These are phyloP conservation scores for Trametes coccinea DNA, from an alignment of 768 basidiomycete species.

Conservation along the genomic window DNA sequence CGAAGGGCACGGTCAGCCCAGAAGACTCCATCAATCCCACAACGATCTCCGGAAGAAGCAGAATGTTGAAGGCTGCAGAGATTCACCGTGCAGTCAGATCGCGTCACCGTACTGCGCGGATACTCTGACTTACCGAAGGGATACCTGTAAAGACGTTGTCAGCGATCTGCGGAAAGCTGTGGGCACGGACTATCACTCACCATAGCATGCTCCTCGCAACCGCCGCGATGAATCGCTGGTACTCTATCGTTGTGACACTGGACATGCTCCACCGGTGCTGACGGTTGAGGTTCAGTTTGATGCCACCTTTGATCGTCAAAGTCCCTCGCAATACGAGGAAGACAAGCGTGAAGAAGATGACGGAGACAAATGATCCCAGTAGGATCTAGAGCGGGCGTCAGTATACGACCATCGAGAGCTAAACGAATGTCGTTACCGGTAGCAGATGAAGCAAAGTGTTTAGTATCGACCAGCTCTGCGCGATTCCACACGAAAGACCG, in stretches of 20 bases:
- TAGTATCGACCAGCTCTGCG: conserved; percentile 39
- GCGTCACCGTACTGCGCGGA: background rate
- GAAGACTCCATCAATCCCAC: conserved; percentile 49
- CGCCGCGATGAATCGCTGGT: conserved; percentile 60
- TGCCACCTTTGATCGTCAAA: conserved; percentile 49
- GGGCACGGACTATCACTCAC: conserved; percentile 39
- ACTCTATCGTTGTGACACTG: conserved; percentile 41
- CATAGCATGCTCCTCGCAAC: conserved; percentile 71
- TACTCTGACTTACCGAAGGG: conserved; percentile 48
- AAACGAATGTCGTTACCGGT: conserved; percentile 47
- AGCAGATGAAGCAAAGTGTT: conserved; percentile 58
- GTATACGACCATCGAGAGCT: background rate
- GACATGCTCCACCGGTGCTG: conserved; percentile 14
- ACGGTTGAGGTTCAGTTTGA: conserved; percentile 50
- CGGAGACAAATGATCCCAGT: conserved; percentile 54
- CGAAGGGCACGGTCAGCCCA: conserved; percentile 48
- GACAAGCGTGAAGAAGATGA: conserved; percentile 57
- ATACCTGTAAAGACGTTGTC: conserved; percentile 43
- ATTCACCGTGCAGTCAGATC: background rate
- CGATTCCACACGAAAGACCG: conserved; percentile 54
- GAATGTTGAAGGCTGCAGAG: conserved; percentile 53
- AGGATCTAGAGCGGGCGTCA: conserved; percentile 46
- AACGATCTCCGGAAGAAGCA: conserved; percentile 61
- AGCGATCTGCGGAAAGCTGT: background rate
- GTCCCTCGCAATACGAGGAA: conserved; percentile 65